Conservation (phyloP, 2,329 filamentous ascomycete genomes). For the Scolecobasidium constrictum region DNA sequence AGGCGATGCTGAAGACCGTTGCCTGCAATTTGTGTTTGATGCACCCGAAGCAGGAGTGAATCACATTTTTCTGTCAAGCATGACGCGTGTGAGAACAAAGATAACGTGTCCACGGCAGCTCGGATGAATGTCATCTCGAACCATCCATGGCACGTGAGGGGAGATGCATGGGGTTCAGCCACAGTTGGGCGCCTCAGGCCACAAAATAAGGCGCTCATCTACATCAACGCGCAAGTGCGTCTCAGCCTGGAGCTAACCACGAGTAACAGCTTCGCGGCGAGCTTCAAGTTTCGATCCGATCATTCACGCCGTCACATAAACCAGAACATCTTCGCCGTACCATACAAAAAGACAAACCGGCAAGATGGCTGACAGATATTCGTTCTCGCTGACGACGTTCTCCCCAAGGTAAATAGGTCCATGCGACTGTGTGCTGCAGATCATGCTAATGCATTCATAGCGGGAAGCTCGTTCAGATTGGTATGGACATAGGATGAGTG, state of each 20-base stretch:
- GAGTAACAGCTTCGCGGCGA: neutral
- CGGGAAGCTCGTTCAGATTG: slow-evolving; percentile 98
- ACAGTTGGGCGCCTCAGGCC: too few species aligned
- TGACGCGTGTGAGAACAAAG: too few species aligned
- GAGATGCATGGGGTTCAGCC: neutral
- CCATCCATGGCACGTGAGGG: neutral
- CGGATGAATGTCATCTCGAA: neutral
- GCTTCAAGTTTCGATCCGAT: neutral
- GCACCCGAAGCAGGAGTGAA: too few species aligned
- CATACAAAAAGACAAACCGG: too few species aligned
- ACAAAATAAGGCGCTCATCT: too few species aligned
- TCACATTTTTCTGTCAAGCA: too few species aligned
- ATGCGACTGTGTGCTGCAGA: slow-evolving; percentile 17
- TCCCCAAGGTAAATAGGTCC: slow-evolving; percentile 73
- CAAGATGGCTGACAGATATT: slow-evolving; percentile 94
- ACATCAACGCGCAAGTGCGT: too few species aligned
- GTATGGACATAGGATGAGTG: slow-evolving; percentile 33
- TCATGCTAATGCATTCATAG: slow-evolving; percentile 45
- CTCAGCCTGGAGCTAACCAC: too few species aligned
- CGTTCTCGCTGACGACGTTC: slow-evolving; percentile 98
- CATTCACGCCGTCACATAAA: neutral
- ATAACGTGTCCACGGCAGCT: too few species aligned
- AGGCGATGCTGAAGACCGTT: too few species aligned
- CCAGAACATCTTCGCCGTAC: slow-evolving; percentile 3
- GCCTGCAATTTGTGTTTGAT: too few species aligned